These are phyloP conservation scores for Pisolithus microcarpus DNA, from an alignment of 768 basidiomycete species.

Conservation along the genomic window DNA sequence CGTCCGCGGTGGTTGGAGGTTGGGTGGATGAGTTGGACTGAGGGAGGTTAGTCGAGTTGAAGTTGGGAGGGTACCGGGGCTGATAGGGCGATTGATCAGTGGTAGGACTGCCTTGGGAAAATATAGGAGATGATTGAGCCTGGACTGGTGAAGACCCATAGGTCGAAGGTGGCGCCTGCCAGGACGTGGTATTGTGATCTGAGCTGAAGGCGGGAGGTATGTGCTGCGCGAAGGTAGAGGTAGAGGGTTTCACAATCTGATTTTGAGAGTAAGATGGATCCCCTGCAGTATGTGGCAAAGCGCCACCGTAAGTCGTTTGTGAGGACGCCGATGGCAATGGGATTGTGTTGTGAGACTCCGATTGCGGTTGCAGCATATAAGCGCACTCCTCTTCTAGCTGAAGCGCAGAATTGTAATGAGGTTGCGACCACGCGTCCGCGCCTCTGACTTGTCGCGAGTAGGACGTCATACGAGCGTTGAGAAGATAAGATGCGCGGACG, in stretches of 20 bases:
- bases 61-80: slow-evolving; percentile 1
- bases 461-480: slow-evolving; percentile 15
- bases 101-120: slow-evolving; percentile 9
- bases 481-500: too few species aligned
- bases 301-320: neutral
- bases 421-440: slow-evolving; percentile 13
- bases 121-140: slow-evolving; percentile 8
- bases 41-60: slow-evolving; percentile 4
- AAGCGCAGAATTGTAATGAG: slow-evolving; percentile 7
- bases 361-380: slow-evolving; percentile 11
- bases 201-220: slow-evolving; percentile 7
- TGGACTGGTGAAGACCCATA: slow-evolving; percentile 8
- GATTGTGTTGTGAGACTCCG: neutral
- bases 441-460: slow-evolving; percentile 9
- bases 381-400: slow-evolving; percentile 24
- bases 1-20: neutral
- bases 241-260: slow-evolving; percentile 8
- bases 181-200: slow-evolving; percentile 2
- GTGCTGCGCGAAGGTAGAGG: slow-evolving; percentile 6
- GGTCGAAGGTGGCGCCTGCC: slow-evolving; percentile 12
- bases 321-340: slow-evolving; percentile 10
- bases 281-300: slow-evolving; percentile 1
- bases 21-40: slow-evolving; percentile 11
- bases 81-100: slow-evolving; percentile 14
- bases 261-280: slow-evolving; percentile 9